These are phyloP conservation scores for Taiozyma sp. DNA, from an alignment of 1,139 yeast species.

Conservation along the genomic window DNA sequence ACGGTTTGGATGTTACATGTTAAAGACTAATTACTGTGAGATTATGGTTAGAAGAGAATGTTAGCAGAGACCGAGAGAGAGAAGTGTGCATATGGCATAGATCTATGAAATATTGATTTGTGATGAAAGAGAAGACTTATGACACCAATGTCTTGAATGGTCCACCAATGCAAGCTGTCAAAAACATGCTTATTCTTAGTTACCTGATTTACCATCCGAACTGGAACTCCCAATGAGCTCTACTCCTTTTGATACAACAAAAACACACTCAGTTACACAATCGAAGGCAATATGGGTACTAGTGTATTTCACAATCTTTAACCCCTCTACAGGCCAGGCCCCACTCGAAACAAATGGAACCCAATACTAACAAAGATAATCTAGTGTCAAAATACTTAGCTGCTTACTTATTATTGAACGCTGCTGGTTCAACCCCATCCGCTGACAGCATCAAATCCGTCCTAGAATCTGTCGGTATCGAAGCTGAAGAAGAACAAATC, in stretches of 20 bases:
- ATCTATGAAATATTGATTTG: slow-evolving; percentile 23
- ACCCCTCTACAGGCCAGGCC: too few species aligned
- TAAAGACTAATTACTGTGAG: neutral
- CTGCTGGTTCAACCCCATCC: slow-evolving; percentile 78
- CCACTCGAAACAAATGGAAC: too few species aligned
- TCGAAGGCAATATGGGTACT: neutral
- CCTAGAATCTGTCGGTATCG: slow-evolving; percentile 72
- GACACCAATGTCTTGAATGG: too few species aligned
- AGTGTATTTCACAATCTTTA: neutral
- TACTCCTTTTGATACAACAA: too few species aligned
- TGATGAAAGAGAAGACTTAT: too few species aligned
- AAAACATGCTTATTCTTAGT: too few species aligned
- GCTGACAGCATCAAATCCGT: slow-evolving; percentile 67
- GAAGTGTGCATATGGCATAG: too few species aligned
- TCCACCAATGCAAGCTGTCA: too few species aligned
- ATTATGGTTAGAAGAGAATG: neutral
- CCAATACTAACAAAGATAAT: slow-evolving; percentile 15
- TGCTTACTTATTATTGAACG: slow-evolving; percentile 83
- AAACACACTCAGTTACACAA: too few species aligned
- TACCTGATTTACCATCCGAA: too few species aligned
- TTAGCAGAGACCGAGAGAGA: too few species aligned
- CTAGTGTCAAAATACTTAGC: slow-evolving; percentile 63
- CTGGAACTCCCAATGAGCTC: too few species aligned
- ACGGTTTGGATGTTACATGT: neutral
- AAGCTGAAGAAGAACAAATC: slow-evolving; percentile 71